Conservation (phyloP, 495 filamentous ascomycete species). For the Bryoglossum gracile region DNA sequence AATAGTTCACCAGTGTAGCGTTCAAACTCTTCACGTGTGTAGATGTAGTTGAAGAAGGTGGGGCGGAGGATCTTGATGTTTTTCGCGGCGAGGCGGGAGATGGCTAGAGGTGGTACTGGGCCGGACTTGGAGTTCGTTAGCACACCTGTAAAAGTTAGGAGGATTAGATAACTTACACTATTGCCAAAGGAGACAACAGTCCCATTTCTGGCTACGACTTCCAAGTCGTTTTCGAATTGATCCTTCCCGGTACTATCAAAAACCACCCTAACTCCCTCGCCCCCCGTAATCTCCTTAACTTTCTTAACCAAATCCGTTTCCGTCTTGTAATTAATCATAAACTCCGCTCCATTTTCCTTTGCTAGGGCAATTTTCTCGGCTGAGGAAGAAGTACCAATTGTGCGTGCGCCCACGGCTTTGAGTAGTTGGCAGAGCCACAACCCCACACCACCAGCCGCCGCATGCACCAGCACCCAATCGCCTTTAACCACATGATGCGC, state of each 20-base stretch:
- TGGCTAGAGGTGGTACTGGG: slow-evolving; percentile 64
- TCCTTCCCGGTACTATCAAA: slow-evolving; percentile 86
- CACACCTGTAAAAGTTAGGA: no score
- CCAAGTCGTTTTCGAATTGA: slow-evolving; percentile 80
- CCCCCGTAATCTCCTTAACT: slow-evolving; percentile 64
- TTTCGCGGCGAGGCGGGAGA: slow-evolving; percentile 63
- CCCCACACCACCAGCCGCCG: slow-evolving; percentile 85
- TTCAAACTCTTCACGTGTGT: slow-evolving; percentile 69
- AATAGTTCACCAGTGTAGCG: slow-evolving; percentile 68
- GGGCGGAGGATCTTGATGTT: slow-evolving; percentile 76
- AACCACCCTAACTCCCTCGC: slow-evolving; percentile 67
- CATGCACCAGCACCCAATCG: slow-evolving; percentile 83
- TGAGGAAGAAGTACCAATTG: slow-evolving; percentile 78
- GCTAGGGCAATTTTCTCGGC: slow-evolving; percentile 66
- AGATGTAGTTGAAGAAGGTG: slow-evolving; percentile 64
- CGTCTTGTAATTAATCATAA: slow-evolving; percentile 59
- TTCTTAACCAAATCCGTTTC: slow-evolving; percentile 58
- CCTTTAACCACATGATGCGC: slow-evolving; percentile 62
- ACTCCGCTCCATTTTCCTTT: slow-evolving; percentile 58
- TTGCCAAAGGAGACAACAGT: slow-evolving; percentile 84
- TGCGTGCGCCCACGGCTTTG: slow-evolving; percentile 61
- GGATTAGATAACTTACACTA: slow-evolving; percentile 58
- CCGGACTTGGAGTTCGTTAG: slow-evolving; percentile 39
- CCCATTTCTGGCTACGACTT: slow-evolving; percentile 73
- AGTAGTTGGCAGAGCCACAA: slow-evolving; percentile 72